Evolutionary conservation across 192 early-diverging fungal species (phyloP).

Genomic region (Powellomyces hirtus): DNA sequence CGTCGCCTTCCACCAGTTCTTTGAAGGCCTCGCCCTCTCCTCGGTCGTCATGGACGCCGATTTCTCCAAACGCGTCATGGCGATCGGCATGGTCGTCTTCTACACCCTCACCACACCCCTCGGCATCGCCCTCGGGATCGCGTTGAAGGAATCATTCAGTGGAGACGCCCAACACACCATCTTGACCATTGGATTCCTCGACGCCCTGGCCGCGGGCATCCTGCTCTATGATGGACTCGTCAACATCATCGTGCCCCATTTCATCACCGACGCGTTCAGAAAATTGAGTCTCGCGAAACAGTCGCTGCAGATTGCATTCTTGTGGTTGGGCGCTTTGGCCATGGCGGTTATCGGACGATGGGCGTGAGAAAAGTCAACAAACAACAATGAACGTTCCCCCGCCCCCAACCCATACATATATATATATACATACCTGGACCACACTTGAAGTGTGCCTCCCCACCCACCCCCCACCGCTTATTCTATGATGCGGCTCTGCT

Average conservation of each 20-base stretch:
- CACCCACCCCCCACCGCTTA: no score
- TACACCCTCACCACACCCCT: constrained; percentile 79
- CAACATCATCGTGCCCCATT: constrained; percentile 30
- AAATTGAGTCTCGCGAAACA: no score
- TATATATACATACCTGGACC: no score
- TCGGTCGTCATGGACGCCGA: constrained; percentile 21
- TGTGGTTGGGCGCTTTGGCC: constrained; percentile 68
- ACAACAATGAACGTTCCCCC: no score
- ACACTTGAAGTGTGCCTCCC: no score
- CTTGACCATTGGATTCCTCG: constrained; percentile 64
- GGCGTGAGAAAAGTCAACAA: no score
- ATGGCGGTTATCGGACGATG: constrained; percentile 79
- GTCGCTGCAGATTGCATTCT: constrained; percentile 48
- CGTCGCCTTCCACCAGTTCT: constrained; percentile 50
- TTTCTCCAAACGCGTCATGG: background rate
- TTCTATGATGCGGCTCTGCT: no score
- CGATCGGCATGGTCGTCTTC: constrained; percentile 3
- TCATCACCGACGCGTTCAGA: no score
- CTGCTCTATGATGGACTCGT: constrained; percentile 64
- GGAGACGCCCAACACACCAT: background rate
- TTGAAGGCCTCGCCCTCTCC: constrained; percentile 44
- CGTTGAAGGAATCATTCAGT: constrained; percentile 47
- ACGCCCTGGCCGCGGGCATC: constrained; percentile 77
- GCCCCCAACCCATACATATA: no score
- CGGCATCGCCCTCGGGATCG: constrained; percentile 78